A percentile compares a stretch with the other conserved stretches of the same genome.
phyloP scores from a whole-genome alignment of 164 flowering plant species.

The Magnolia changhungtana region DNA sequence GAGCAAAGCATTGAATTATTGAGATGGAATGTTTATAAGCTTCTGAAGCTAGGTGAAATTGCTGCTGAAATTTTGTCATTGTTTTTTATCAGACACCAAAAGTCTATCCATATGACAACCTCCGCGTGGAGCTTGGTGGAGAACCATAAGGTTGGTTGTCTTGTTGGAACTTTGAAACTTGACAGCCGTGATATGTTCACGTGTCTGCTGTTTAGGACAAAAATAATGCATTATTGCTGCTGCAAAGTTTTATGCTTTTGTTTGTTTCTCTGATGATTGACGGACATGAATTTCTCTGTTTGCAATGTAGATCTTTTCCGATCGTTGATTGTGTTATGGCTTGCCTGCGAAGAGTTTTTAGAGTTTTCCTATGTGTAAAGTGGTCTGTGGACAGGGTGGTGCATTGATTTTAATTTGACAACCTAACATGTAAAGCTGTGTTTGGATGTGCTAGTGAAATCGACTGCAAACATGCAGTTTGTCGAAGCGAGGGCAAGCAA shows the following conservation, averaged over 20 bases:
- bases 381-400: background rate
- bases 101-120: slow-evolving; percentile 93
- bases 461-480: background rate
- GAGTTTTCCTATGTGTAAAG: background rate
- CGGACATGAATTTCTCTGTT: background rate
- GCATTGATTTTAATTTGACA: background rate
- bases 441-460: background rate
- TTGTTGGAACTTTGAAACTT: background rate
- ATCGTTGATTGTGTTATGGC: too few species aligned
- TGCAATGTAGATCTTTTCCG: background rate
- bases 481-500: too few species aligned
- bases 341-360: background rate
- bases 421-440: background rate
- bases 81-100: slow-evolving; percentile 66
- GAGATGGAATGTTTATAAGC: too few species aligned
- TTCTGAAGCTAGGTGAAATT: too few species aligned
- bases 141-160: slow-evolving; percentile 52
- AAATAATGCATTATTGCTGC: background rate
- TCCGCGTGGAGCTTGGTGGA: slow-evolving; percentile 95
- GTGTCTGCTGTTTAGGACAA: background rate
- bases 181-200: background rate
- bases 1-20: too few species aligned
- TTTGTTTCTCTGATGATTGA: background rate
- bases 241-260: background rate
- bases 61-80: background rate